Evolutionary conservation across 768 basidiomycete genomes (phyloP).

Genomic region (Cystofilobasidium bisporidii): DNA sequence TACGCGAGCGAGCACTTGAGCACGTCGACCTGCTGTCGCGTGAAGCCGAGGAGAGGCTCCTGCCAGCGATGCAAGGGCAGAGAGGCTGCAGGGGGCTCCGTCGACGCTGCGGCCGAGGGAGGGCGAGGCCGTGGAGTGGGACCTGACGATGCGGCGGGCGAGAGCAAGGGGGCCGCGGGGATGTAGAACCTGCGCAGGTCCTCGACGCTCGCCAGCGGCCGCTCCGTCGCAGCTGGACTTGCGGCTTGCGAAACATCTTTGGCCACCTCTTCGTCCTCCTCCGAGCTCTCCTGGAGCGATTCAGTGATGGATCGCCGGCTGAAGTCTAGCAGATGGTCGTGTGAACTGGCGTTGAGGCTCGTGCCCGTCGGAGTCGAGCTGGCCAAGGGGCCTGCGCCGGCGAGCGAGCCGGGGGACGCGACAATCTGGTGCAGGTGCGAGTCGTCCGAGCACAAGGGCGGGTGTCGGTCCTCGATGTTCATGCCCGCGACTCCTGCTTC

Average conservation of each 20-base stretch:
- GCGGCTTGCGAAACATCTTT: not conserved
- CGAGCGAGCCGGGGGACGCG: not conserved
- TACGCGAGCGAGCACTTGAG: slow-evolving; percentile 89
- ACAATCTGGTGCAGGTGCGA: not conserved
- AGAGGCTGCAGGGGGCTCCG: not conserved
- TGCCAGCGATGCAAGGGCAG: not conserved
- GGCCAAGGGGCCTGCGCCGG: not conserved
- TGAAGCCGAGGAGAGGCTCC: slow-evolving; percentile 1
- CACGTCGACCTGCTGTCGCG: slow-evolving; percentile 43
- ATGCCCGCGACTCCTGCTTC: not conserved
- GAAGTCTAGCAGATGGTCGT: not conserved
- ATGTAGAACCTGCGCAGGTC: too few relatives aligned
- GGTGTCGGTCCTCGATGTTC: not conserved
- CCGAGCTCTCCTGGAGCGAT: not conserved
- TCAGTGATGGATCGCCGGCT: not conserved
- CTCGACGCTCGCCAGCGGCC: too few relatives aligned
- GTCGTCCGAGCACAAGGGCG: not conserved
- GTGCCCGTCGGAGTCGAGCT: not conserved
- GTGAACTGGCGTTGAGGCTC: not conserved
- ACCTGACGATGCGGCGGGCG: not conserved
- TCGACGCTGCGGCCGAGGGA: too few relatives aligned
- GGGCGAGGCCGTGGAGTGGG: not conserved
- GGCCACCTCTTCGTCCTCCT: not conserved
- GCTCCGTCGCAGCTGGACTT: not conserved
- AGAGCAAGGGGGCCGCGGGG: not conserved